A percentile compares a stretch with the other conserved stretches of the same genome.
These are phyloP conservation scores for Ophiostoma ips DNA, from an alignment of 2,329 filamentous ascomycete species.

Conservation along the genomic window DNA sequence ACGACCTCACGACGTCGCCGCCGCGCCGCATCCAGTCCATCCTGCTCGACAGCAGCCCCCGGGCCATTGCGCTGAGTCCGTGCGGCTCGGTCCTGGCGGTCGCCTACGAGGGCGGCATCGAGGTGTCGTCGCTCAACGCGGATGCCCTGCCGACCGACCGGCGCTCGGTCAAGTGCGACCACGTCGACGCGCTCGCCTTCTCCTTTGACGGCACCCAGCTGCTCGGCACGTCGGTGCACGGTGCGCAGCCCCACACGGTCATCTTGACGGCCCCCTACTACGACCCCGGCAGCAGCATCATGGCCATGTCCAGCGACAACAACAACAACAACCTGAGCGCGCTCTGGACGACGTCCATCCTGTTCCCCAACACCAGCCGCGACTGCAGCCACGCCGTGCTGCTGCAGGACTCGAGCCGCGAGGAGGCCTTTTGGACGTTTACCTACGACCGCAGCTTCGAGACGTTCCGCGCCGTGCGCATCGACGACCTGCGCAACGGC, in stretches of 20 bases:
- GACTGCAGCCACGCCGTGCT: slow-evolving; percentile 67
- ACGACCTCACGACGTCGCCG: slow-evolving; percentile 52
- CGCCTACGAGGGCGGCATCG: slow-evolving; percentile 78
- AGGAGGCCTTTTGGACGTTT: slow-evolving; percentile 63
- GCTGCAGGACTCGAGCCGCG: slow-evolving; percentile 43
- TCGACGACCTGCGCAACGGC: slow-evolving; percentile 61
- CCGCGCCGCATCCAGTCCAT: slow-evolving; percentile 62
- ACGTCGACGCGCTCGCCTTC: slow-evolving; percentile 60
- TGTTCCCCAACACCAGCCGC: slow-evolving; percentile 68
- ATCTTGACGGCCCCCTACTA: slow-evolving; percentile 70
- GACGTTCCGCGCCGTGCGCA: slow-evolving; percentile 62
- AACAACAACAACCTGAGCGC: slow-evolving; percentile 55
- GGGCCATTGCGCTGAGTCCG: slow-evolving; percentile 66
- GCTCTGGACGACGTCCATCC: slow-evolving; percentile 74
- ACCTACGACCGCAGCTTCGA: slow-evolving; percentile 65
- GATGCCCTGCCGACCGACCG: slow-evolving; percentile 51
- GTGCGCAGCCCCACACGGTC: slow-evolving; percentile 53
- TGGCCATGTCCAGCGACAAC: slow-evolving; percentile 49
- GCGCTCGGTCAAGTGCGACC: slow-evolving; percentile 64
- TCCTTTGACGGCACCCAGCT: slow-evolving; percentile 67
- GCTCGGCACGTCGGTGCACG: slow-evolving; percentile 57
- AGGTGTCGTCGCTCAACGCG: slow-evolving; percentile 62
- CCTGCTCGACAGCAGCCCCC: slow-evolving; percentile 63
- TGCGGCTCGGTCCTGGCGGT: slow-evolving; percentile 71
- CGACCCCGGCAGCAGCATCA: slow-evolving; percentile 54